Base-by-base conservation (phyloP, 2,329 filamentous ascomycete genomes). In the Ceratocystis lukuohia region DNA sequence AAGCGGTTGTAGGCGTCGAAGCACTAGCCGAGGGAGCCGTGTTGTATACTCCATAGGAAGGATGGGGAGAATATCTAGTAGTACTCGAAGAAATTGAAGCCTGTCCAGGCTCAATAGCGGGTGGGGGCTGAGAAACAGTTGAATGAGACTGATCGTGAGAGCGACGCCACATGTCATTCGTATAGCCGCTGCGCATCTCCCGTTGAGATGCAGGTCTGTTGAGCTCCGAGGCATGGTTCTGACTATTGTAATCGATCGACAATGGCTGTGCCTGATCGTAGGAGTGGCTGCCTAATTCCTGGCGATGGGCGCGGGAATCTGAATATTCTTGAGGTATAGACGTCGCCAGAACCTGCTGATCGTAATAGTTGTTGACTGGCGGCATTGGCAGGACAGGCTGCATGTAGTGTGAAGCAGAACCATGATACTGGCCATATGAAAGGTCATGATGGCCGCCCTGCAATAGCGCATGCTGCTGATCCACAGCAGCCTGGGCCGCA, bases 191-290 rank as follows among this genome's bases (percentile, higher is more conserved):
- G 67, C 94, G 88, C 76, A 88, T 87, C 48, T 85, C 85, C 67
- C 93, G 87, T 74, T 88, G 84, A 72, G 88, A 91, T 64, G 97
- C 80, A 61, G 84, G 83, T 71, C 94, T 91, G 77, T 93, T 97
- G 77, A 88, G 96, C 71, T 97, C 93, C 67, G 91, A 90, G 20
- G 93, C 88, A 69, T 96, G 90, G 33, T 91, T 90, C 75, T 96
- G 91, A 59, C 88, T 88, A 70, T 94, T 81, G 65, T 97, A 85
- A 71, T 97, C 93, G 61, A 89, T 81, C 37, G 87, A 84, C 69
- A 87, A 89, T 10, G 90, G 81, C 73, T 92, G 86, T 7, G 87
- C 89, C 71, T 91, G 83, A 74, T 97, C 94, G 76, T 96, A 99
- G 8, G 91, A 81, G 46, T 88, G 86, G 28, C 92, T 94, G 15